phyloP scores from a whole-genome alignment of 2,329 filamentous ascomycete species.

The Huntiella moniliformis region DNA sequence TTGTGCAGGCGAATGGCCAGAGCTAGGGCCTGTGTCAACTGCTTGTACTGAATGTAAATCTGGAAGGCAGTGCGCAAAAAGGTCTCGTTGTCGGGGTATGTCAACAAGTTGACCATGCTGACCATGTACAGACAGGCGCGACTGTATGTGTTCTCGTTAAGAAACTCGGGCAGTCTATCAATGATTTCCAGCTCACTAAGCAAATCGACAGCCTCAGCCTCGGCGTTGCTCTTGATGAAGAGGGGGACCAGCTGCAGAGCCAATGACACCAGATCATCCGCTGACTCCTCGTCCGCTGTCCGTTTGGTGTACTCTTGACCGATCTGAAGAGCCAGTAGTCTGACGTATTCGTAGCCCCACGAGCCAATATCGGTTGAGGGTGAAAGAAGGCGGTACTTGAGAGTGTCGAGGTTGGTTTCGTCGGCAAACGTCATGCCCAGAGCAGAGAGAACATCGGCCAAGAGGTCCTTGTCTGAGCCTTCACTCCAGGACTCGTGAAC shows the following conservation, averaged over 20 bases:
- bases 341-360: conserved; percentile 96
- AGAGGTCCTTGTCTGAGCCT: conserved; percentile 66
- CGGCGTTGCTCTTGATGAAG: conserved; percentile 92
- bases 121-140: conserved; percentile 96
- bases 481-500: conserved; percentile 78
- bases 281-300: conserved; percentile 65
- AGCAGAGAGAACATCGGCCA: conserved; percentile 91
- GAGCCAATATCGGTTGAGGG: conserved; percentile 84
- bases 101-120: conserved; percentile 94
- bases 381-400: conserved; percentile 84
- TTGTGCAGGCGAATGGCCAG: conserved; percentile 90
- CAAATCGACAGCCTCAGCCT: conserved; percentile 92
- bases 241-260: conserved; percentile 74
- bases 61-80: conserved; percentile 85
- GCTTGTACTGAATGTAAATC: conserved; percentile 85
- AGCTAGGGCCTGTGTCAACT: conserved; percentile 82
- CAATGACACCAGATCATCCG: conserved; percentile 69
- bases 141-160: conserved; percentile 86
- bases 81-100: conserved; percentile 90
- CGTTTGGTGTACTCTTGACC: conserved; percentile 85
- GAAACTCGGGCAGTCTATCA: conserved; percentile 67
- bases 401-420: conserved; percentile 83
- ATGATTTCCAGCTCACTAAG: conserved; percentile 97
- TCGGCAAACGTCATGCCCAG: conserved; percentile 98
- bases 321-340: conserved; percentile 88